Evolutionary conservation across 2,329 filamentous ascomycete genomes (phyloP), one percentile per base, ranked within the genome.

Genomic region (Botryosphaeria dothidea): DNA sequence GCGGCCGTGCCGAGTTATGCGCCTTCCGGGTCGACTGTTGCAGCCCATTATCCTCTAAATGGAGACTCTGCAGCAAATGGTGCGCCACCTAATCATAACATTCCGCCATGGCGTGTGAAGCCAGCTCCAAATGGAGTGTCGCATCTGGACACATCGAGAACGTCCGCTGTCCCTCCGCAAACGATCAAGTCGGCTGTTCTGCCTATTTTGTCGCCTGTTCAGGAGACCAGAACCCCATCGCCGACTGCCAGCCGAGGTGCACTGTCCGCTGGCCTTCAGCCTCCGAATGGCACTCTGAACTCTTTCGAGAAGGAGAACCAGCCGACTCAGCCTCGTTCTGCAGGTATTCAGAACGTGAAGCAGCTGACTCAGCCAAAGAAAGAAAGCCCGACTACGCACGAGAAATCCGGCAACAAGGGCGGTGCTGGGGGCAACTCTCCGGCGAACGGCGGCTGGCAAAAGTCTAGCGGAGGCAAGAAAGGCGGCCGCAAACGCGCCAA

Each of bases 181-280:
- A 75, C 76, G 58, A 67, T 74, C 57, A 73, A 76, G 57, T 77
- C 75, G 4, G 75, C 76, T 34, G 74, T 84, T 83, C 67, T 83
- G 29, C 81, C 84, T 83, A 67, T 83, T 23, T 81, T 93, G 2
- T 93, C 91, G 0, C 91, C 91, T 0, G 90, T 93, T 0, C 90
- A 90, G 62, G 91, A 93, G 77, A 85, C 86, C 5, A 83, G 85
- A n/a, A 90, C 88, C 0, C 89, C 90, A 2, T 92, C 90, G 1
- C 90, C 90, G 1, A 90, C 84, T 3, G 80, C 84, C 13, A 79
- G 80, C 64, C 83, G 88, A 63, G 87, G 83, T 54, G 78, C 83
- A 7, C 13, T 45, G 19, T 72, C 75, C 19, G 61, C 68, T 4
- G 74, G 77, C 8, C 54, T 67, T 21, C 54, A 45, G 13, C 23